Evolutionary conservation across 73 alveolate genomes (phyloP).

Genomic region (Paramecium primaurelia): DNA sequence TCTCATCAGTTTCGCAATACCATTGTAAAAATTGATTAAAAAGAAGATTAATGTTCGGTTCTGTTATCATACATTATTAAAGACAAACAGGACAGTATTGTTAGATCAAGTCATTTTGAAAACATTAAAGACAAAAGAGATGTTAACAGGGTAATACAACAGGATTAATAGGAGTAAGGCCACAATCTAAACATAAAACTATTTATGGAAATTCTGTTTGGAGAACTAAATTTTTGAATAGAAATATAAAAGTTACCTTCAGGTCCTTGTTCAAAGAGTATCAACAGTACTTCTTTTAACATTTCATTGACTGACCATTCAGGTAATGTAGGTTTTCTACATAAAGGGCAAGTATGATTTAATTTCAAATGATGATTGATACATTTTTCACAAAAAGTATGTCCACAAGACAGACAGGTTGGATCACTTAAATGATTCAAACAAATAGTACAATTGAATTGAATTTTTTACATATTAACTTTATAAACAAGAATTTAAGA

Average conservation of each 20-base stretch:
- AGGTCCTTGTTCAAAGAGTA: neutral
- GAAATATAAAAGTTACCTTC: neutral
- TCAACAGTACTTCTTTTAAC: neutral
- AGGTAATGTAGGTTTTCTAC: slow-evolving; percentile 9
- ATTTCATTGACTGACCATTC: neutral
- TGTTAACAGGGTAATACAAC: neutral
- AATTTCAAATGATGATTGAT: neutral
- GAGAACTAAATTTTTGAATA: neutral
- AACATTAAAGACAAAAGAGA: neutral
- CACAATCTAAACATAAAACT: slow-evolving; percentile 35
- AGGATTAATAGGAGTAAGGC: slow-evolving; percentile 40
- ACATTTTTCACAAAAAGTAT: neutral
- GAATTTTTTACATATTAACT: neutral
- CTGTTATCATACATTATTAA: neutral
- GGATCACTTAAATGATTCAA: neutral
- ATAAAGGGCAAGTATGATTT: neutral
- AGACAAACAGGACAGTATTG: slow-evolving; percentile 23
- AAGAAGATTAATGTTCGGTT: neutral
- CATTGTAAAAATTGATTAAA: neutral
- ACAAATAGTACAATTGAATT: neutral
- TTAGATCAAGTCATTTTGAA: neutral
- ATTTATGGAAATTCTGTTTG: neutral
- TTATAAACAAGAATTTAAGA: neutral
- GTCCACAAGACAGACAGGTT: neutral
- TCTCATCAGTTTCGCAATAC: neutral